Percentiles rank a stretch among this genome's conserved stretches.
These are phyloP conservation scores for Citrus inodora DNA, from an alignment of 345 rosid species.

Conservation along the genomic window DNA sequence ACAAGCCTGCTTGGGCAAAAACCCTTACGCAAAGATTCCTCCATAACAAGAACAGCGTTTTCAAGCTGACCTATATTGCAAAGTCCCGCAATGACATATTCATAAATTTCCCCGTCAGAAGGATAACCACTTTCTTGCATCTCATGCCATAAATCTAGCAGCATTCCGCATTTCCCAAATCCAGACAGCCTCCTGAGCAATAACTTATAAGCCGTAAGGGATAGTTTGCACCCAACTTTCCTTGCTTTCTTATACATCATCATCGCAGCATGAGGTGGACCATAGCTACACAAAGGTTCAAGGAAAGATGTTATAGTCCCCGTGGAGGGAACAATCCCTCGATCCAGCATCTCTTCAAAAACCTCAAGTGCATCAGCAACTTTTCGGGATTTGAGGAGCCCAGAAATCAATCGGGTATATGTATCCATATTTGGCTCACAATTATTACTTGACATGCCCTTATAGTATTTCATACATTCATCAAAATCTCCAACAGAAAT, in stretches of 20 bases:
- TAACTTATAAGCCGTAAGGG: slow-evolving; percentile 67
- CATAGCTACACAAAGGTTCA: slow-evolving; percentile 67
- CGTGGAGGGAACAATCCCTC: slow-evolving; percentile 54
- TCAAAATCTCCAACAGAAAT: slow-evolving; percentile 47
- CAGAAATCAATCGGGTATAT: slow-evolving; percentile 54
- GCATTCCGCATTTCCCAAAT: slow-evolving; percentile 90
- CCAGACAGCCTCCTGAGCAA: slow-evolving; percentile 75
- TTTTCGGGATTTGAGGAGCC: slow-evolving; percentile 61
- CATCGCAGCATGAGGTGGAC: slow-evolving; percentile 93
- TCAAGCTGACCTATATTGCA: slow-evolving; percentile 89
- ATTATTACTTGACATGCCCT: slow-evolving; percentile 39
- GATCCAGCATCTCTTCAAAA: slow-evolving; percentile 71
- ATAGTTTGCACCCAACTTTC: slow-evolving; percentile 65
- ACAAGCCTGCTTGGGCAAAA: slow-evolving; percentile 80
- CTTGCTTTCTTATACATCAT: slow-evolving; percentile 67
- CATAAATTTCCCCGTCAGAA: slow-evolving; percentile 73
- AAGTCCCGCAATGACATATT: slow-evolving; percentile 71
- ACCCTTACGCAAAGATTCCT: slow-evolving; percentile 72
- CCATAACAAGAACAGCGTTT: slow-evolving; percentile 84
- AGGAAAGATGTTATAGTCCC: slow-evolving; percentile 64
- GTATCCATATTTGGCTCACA: slow-evolving; percentile 64
- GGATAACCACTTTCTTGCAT: slow-evolving; percentile 75
- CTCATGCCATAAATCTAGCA: slow-evolving; percentile 79
- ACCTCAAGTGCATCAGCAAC: slow-evolving; percentile 90
- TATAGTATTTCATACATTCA: slow-evolving; percentile 52